These are phyloP conservation scores for Vitis cinerea DNA, from an alignment of 164 flowering plant genomes.

Conservation along the genomic window DNA sequence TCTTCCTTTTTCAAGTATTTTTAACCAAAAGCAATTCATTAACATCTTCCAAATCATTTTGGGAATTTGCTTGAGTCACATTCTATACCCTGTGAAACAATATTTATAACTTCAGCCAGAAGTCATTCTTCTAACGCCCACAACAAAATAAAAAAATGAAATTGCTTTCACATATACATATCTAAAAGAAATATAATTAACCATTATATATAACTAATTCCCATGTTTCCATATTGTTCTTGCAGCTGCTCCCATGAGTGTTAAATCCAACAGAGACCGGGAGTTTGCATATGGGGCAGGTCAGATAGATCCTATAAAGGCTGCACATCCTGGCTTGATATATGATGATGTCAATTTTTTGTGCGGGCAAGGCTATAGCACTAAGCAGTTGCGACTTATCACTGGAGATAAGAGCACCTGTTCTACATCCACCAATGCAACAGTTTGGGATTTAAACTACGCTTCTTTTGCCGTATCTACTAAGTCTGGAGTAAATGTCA, in stretches of 20 bases:
- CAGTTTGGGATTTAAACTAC: too few relatives aligned
- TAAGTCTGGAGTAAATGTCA: too few relatives aligned
- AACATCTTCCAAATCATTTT: too few relatives aligned
- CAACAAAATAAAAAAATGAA: too few relatives aligned
- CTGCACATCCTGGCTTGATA: constrained; percentile 52
- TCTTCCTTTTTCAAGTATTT: too few relatives aligned
- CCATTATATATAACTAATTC: neutral
- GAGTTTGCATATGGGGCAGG: constrained; percentile 69
- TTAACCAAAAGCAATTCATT: too few relatives aligned
- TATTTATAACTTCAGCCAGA: neutral
- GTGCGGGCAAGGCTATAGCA: constrained; percentile 50
- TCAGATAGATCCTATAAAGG: constrained; percentile 49
- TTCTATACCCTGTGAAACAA: neutral
- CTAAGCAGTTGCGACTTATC: neutral
- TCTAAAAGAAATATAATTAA: too few relatives aligned
- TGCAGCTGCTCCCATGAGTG: constrained; percentile 50
- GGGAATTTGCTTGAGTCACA: neutral
- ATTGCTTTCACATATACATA: too few relatives aligned
- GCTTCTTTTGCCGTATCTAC: too few relatives aligned
- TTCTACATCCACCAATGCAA: too few relatives aligned
- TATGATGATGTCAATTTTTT: constrained; percentile 51
- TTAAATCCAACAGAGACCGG: constrained; percentile 22
- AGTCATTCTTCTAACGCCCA: neutral
- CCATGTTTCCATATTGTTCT: neutral
- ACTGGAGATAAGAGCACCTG: too few relatives aligned